A percentile compares a stretch with the other conserved stretches of the same genome.
Evolutionary conservation across 371 early-diverging fungal genomes (phyloP).

Genomic region (Vairimorpha ceranae): DNA sequence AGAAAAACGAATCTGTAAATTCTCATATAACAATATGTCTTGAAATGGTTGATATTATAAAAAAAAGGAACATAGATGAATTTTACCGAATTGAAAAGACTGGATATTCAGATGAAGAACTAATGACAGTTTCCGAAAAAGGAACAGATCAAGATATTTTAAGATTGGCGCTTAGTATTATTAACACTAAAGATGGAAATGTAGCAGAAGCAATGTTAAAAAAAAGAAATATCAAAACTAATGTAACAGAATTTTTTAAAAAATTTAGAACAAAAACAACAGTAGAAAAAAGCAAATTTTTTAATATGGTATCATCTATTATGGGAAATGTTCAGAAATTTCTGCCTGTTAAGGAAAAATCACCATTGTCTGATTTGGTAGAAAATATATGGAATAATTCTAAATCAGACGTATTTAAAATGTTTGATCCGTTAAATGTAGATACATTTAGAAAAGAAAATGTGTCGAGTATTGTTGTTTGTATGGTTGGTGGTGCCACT

Average conservation of each 20-base stretch:
- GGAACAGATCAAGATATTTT: conserved; percentile 52
- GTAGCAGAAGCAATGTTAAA: conserved; percentile 45
- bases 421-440: conserved; percentile 2
- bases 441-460: conserved; percentile 29
- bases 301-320: conserved; percentile 28
- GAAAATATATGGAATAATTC: conserved; percentile 42
- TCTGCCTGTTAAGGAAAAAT: conserved; percentile 46
- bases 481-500: conserved; percentile 60
- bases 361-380: conserved; percentile 41
- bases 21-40: conserved; percentile 96
- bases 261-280: neutral
- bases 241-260: conserved; percentile 35
- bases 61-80: conserved; percentile 82
- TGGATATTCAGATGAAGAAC: conserved; percentile 64
- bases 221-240: conserved; percentile 44
- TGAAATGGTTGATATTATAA: conserved; percentile 75
- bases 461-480: conserved; percentile 55
- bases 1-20: conserved; percentile 82
- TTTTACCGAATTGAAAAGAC: conserved; percentile 85
- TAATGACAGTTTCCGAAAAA: conserved; percentile 49
- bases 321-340: conserved; percentile 54
- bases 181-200: conserved; percentile 27
- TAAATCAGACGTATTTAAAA: no score
- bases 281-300: conserved; percentile 11
- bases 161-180: conserved; percentile 44